A percentile compares a stretch with the other conserved stretches of the same genome.
Conservation (phyloP, 2,329 filamentous ascomycete genomes). For the Trichoderma sp. region DNA sequence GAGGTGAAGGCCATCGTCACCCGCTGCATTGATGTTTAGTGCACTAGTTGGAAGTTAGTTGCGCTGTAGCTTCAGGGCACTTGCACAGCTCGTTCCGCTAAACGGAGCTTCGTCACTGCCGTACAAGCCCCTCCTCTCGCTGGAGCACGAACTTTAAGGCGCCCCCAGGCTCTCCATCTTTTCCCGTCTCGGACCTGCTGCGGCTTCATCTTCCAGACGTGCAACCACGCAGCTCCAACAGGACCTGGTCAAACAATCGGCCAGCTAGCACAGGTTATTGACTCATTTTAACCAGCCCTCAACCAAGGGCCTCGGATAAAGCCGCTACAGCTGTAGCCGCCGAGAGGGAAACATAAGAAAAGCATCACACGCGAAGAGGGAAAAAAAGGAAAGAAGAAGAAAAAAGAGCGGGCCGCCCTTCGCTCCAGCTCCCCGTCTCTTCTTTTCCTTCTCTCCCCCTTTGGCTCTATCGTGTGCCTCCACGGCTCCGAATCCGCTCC, state of each 20-base stretch:
- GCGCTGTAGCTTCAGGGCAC: neutral
- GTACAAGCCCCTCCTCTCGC: neutral
- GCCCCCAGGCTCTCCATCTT: conserved; percentile 1
- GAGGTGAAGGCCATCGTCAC: neutral
- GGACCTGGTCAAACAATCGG: neutral
- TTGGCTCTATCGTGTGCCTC: neutral
- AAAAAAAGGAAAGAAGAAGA: neutral
- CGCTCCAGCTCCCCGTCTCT: neutral
- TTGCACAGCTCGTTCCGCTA: neutral
- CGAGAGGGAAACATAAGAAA: neutral
- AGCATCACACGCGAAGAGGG: neutral
- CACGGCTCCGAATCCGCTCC: neutral
- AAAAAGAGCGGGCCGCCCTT: neutral
- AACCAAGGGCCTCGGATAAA: neutral
- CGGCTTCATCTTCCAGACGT: neutral
- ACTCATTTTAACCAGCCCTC: neutral
- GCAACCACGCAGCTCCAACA: neutral
- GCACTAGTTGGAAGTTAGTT: neutral
- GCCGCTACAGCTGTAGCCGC: neutral
- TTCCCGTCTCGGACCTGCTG: conserved; percentile 1
- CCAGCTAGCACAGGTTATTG: neutral
- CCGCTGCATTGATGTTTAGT: neutral
- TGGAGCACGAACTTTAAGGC: neutral
- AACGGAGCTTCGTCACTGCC: conserved; percentile 1
- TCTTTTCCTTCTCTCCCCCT: neutral